Conservation (phyloP, 1,284 basidiomycete genomes). For the Thecaphora thlaspeos region DNA sequence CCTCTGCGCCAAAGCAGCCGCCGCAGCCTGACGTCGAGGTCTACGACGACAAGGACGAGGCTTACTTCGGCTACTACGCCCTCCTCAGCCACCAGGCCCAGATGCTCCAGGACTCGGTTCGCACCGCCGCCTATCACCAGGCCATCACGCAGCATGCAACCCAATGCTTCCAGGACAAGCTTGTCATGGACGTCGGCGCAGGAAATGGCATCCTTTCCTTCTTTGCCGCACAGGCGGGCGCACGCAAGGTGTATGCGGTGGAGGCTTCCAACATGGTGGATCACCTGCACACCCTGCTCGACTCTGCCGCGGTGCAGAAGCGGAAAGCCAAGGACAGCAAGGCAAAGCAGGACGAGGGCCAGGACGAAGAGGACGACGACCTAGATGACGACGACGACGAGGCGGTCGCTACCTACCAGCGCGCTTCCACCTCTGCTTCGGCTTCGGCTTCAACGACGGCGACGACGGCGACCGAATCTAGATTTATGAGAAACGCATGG, state of each 20-base stretch:
- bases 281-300: constrained; percentile 59
- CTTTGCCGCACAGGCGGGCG: constrained; percentile 62
- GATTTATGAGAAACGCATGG: constrained; percentile 35
- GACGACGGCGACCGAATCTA: constrained; percentile 1
- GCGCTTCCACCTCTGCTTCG: background rate
- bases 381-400: constrained; percentile 28
- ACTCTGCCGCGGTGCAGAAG: no score
- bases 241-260: constrained; percentile 61
- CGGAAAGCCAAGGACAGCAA: constrained; percentile 28
- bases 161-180: constrained; percentile 37
- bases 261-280: constrained; percentile 63
- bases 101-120: constrained; percentile 53
- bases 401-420: constrained; percentile 13
- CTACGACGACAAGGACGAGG: constrained; percentile 51
- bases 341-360: constrained; percentile 25
- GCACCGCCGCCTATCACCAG: constrained; percentile 49
- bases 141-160: constrained; percentile 42
- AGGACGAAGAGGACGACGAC: constrained; percentile 30
- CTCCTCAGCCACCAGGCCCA: constrained; percentile 54
- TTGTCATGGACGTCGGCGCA: constrained; percentile 61
- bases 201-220: constrained; percentile 63
- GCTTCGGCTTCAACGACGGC: constrained; percentile 3
- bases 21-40: constrained; percentile 4
- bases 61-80: constrained; percentile 54
- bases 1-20: background rate